Evolutionary conservation across 73 alveolate genomes (phyloP).

Genomic region (Paramecium biaurelia): DNA sequence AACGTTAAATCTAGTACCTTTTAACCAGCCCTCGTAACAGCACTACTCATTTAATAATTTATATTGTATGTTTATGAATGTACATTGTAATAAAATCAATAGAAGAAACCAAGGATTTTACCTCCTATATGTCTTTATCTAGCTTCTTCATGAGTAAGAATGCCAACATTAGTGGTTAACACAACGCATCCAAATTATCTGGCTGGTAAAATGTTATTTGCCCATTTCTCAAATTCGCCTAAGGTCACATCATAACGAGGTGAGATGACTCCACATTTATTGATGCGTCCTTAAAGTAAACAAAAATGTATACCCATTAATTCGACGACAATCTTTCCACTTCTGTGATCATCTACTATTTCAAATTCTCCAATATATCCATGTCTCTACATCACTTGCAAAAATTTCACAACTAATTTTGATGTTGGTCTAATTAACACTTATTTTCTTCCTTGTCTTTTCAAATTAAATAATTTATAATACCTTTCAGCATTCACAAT

Average conservation of each 20-base stretch:
- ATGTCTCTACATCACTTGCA: constrained; percentile 94
- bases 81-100: constrained; percentile 69
- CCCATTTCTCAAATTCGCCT: constrained; percentile 82
- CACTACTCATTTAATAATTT: neutral
- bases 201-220: constrained; percentile 91
- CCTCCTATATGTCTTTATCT: constrained; percentile 97
- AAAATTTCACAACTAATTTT: constrained; percentile 95
- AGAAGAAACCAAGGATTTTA: constrained; percentile 97
- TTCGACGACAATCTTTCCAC: constrained; percentile 95
- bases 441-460: constrained; percentile 64
- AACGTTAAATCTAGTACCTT: neutral
- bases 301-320: constrained; percentile 67
- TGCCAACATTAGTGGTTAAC: constrained; percentile 95
- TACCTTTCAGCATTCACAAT: constrained; percentile 97
- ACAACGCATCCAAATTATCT: constrained; percentile 96
- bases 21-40: constrained; percentile 43
- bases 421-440: constrained; percentile 95
- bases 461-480: constrained; percentile 78
- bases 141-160: constrained; percentile 85
- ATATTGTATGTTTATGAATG: constrained; percentile 19
- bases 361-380: constrained; percentile 98
- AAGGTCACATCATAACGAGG: constrained; percentile 93
- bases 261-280: constrained; percentile 98
- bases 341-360: constrained; percentile 97
- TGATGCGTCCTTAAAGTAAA: constrained; percentile 79